These are phyloP conservation scores for Yamadazyma mexicana DNA, from an alignment of 1,139 yeast species.

Conservation along the genomic window DNA sequence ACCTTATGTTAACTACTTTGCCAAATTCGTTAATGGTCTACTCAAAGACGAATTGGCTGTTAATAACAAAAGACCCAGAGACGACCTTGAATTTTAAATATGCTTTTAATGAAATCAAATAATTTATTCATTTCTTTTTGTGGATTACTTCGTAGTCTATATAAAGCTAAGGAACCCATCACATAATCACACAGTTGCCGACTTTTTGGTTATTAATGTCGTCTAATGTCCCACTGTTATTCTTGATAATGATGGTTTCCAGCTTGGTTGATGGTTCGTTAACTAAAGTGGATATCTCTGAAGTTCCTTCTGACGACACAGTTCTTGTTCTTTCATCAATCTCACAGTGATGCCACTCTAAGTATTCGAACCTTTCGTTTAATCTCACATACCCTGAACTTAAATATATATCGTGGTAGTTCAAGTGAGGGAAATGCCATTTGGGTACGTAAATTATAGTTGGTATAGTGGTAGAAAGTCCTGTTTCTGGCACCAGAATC, in stretches of 20 bases:
- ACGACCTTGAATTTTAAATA: constrained; percentile 30
- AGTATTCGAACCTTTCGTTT: constrained; percentile 50
- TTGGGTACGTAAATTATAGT: constrained; percentile 70
- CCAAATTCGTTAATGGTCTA: constrained; percentile 58
- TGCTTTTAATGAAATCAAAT: constrained; percentile 1
- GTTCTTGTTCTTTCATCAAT: background rate
- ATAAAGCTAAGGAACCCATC: constrained; percentile 5
- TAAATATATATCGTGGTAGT: constrained; percentile 42
- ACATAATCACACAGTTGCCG: constrained; percentile 8
- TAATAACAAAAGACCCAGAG: constrained; percentile 46
- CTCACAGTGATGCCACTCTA: constrained; percentile 69
- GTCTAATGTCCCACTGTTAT: constrained; percentile 39
- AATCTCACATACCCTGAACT: constrained; percentile 59
- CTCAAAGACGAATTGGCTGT: constrained; percentile 55
- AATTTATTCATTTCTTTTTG: constrained; percentile 1
- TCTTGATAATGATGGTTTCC: constrained; percentile 40
- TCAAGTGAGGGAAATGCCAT: constrained; percentile 60
- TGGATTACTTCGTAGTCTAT: background rate
- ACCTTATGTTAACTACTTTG: constrained; percentile 73
- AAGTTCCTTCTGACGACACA: constrained; percentile 5
- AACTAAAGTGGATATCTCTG: constrained; percentile 15
- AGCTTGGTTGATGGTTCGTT: constrained; percentile 11
- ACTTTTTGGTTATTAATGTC: constrained; percentile 19
- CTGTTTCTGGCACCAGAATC: constrained; percentile 26
- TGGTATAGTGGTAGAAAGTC: constrained; percentile 17